Evolutionary conservation across 2,329 filamentous ascomycete genomes (phyloP).

Genomic region (Fusarium mangiferae): DNA sequence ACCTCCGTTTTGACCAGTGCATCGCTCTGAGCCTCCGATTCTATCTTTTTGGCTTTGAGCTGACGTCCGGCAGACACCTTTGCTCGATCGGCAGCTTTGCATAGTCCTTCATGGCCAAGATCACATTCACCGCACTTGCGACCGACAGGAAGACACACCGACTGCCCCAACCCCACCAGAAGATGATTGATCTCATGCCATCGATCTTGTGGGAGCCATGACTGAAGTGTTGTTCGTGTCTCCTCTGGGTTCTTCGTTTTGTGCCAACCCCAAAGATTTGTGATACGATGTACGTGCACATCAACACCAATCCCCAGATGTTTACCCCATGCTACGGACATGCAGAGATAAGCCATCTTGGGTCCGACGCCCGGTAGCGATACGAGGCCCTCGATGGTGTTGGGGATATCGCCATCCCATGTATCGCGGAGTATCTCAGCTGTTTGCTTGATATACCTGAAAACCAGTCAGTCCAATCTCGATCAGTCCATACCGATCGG

Average conservation of each 20-base stretch:
- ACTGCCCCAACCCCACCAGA: constrained; percentile 89
- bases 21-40: constrained; percentile 40
- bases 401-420: constrained; percentile 80
- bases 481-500: neutral
- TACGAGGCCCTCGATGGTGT: constrained; percentile 78
- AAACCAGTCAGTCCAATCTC: constrained; percentile 26
- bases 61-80: constrained; percentile 69
- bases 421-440: constrained; percentile 78
- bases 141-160: constrained; percentile 82
- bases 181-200: constrained; percentile 95
- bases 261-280: constrained; percentile 94
- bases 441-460: constrained; percentile 74
- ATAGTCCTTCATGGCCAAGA: constrained; percentile 79
- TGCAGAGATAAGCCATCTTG: constrained; percentile 93
- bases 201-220: constrained; percentile 83
- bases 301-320: constrained; percentile 84
- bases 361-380: constrained; percentile 88
- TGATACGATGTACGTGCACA: constrained; percentile 94
- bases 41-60: constrained; percentile 46
- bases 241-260: constrained; percentile 84
- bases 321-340: constrained; percentile 76
- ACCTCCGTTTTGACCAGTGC: constrained; percentile 40
- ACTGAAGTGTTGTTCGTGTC: constrained; percentile 78
- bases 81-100: constrained; percentile 74
- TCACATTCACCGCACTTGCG: constrained; percentile 87